Evolutionary conservation across 495 filamentous ascomycete species (phyloP).

Genomic region (Aspergillus ostianus): DNA sequence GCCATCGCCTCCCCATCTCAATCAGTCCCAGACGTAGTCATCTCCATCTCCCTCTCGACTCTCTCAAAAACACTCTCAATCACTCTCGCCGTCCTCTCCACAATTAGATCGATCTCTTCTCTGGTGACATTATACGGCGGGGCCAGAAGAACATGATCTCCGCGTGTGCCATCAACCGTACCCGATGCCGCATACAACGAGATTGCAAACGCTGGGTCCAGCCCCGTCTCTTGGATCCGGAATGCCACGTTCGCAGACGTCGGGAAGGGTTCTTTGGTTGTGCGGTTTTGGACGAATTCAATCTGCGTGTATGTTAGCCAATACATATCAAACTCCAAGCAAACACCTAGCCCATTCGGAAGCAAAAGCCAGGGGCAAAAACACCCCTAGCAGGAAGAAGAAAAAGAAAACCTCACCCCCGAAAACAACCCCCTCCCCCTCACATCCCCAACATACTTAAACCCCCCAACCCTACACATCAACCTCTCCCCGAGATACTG

Average conservation of each 20-base stretch:
- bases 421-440: constrained; percentile 57
- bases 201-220: constrained; percentile 54
- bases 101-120: constrained; percentile 61
- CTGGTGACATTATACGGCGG: constrained; percentile 69
- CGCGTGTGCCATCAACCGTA: constrained; percentile 61
- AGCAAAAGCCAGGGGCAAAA: constrained; percentile 1
- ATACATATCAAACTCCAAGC: background rate
- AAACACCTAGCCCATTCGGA: background rate
- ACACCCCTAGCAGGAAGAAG: background rate
- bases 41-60: constrained; percentile 4
- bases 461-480: constrained; percentile 28
- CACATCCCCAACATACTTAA: constrained; percentile 55
- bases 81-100: constrained; percentile 39
- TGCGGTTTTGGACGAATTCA: constrained; percentile 58
- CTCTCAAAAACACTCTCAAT: constrained; percentile 34
- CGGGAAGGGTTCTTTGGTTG: constrained; percentile 54
- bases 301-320: constrained; percentile 28
- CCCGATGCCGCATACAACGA: constrained; percentile 70
- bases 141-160: constrained; percentile 74
- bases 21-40: no score
- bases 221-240: constrained; percentile 52
- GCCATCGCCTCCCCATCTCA: no score
- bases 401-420: constrained; percentile 40
- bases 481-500: constrained; percentile 39
- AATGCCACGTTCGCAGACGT: constrained; percentile 32